Evolutionary conservation across 75 land plant genomes (phyloP), one percentile per base, ranked within the genome.

Genomic region (Adiantum capillusveneris): DNA sequence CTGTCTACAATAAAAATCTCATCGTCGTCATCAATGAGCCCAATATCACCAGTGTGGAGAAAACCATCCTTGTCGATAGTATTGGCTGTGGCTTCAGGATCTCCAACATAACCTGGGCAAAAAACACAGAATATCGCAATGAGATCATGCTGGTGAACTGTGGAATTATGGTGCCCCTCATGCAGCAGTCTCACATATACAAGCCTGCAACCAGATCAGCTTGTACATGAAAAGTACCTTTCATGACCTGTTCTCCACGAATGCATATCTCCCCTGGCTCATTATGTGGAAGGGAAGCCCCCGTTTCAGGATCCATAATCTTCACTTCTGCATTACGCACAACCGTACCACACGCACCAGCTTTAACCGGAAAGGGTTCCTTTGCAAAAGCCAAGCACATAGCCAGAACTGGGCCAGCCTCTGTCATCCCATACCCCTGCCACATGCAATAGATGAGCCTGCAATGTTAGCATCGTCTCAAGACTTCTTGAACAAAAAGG

Each of bases 381-480:
- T 65, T 65, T 7, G 73, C 73, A 12, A 70, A 70, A 20, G 61
- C 71, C 13, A 57, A 42, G 31, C 66, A 25, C 71, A 71, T 65
- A 0, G 73, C 34, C 0, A 71, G 14, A 34, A 71, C 73, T 0
- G 73, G 72, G 0, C 73, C 73, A 1, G 73, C 73, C 45, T 71
- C 73, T 25, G 73, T 86, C 93, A 88, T 88, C 28, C 93, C 93
- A 56, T 88, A 88, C 3, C 93, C 93, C 93, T 87, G 66, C 9
- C n/a, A n/a, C n/a, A n/a, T n/a, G n/a, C n/a, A n/a, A n/a, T n/a
- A n/a, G n/a, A n/a, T n/a, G n/a, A n/a, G n/a, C n/a, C n/a, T n/a
- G n/a, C n/a, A n/a, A n/a, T n/a, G n/a, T n/a, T n/a, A n/a, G n/a
- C n/a, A n/a, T n/a, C n/a, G n/a, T n/a, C n/a, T n/a, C n/a, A n/a